Evolutionary conservation across 2,329 filamentous ascomycete species (phyloP), one percentile per base, ranked within the genome.

Genomic region (Chalaropsis ovoidea): DNA sequence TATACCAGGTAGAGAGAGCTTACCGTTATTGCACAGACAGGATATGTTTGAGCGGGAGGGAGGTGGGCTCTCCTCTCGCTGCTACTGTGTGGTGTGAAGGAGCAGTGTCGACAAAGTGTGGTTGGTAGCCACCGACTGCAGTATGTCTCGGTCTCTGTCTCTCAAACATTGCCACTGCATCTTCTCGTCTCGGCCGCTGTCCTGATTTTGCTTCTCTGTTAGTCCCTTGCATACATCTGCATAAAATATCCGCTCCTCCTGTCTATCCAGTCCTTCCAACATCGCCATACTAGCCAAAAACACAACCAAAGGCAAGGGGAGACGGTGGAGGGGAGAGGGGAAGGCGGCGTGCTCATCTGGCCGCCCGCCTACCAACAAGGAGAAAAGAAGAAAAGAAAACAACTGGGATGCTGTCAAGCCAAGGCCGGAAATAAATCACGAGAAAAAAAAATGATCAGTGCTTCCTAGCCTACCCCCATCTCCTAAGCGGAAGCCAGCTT

Each of bases 211-310:
- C 27, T 31, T 31, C 1, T n/a, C 22, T 62, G 39, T 43, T 62
- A 45, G 52, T 56, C 52, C 52, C 52, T 56, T 56, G 52, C 52
- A 56, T 35, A 35, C 7, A 35, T 31, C 24, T 56, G 52, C 52
- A 56, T 56, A 24, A 56, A 56, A 39, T 39, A 17, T 19, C 15
- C 27, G n/a, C 52, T 35, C 52, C 52, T 17, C 52, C 52, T 58
- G 27, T 58, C 35, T 58, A 39, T 58, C 52, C 52, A 58, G 52
- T 58, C 52, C 52, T 58, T 58, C 52, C 52, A 58, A 58, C 52
- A 58, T 35, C 52, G 35, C 24, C 8, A 2, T 13, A 58, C 52
- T 58, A 42, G 42, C 31, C 7, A 35, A n/a, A 58, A 31, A n/a
- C 52, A 35, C 6, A 2, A 10, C 27, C 13, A 27, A 45, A 27